phyloP scores from a whole-genome alignment of 352 stramenopile species.

The Pythium pectinolyticum region DNA sequence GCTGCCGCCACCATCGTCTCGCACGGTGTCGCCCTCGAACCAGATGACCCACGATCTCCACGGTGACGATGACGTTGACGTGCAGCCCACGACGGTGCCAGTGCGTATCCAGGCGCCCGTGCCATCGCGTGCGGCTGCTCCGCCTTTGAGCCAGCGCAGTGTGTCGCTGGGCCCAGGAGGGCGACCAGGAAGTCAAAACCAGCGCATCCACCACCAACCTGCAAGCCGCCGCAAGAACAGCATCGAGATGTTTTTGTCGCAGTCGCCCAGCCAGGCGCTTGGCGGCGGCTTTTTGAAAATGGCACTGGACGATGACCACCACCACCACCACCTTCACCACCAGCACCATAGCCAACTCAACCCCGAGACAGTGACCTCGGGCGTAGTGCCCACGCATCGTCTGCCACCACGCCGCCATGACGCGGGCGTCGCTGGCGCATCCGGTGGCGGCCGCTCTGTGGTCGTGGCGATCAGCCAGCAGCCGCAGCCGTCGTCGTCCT shows the following conservation, averaged over 20 bases:
- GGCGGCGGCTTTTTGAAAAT: conserved; percentile 79
- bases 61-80: neutral
- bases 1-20: conserved; percentile 28
- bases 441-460: neutral
- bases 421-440: neutral
- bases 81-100: neutral
- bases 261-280: conserved; percentile 76
- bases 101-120: neutral
- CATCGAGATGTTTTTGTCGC: conserved; percentile 88
- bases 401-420: conserved; percentile 18
- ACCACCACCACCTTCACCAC: no score
- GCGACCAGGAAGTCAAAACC: neutral
- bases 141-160: conserved; percentile 21
- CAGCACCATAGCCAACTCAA: no score
- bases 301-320: conserved; percentile 58
- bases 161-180: conserved; percentile 16
- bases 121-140: neutral
- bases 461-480: conserved; percentile 17
- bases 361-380: neutral
- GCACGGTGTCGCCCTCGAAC: conserved; percentile 45
- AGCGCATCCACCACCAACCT: conserved; percentile 3
- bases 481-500: neutral
- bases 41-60: conserved; percentile 34
- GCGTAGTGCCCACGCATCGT: conserved; percentile 3
- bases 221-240: conserved; percentile 78